Conservation (phyloP, 1,284 basidiomycete species). For the Cryptococcus maquisensis region DNA sequence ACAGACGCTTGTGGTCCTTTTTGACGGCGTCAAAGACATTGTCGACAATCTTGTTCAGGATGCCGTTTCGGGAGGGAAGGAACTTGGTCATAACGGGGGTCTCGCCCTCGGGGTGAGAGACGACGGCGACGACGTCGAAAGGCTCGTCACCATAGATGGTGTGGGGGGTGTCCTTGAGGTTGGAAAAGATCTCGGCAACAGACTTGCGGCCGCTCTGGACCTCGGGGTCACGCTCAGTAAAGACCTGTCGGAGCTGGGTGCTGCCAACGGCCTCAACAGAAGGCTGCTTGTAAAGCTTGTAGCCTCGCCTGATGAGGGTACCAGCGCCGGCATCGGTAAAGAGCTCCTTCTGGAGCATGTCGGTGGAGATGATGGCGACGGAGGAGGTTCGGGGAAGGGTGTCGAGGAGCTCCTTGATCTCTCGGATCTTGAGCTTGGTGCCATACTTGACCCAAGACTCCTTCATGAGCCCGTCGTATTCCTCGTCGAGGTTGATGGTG, state of each 20-base stretch:
- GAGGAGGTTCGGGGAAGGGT: conserved; percentile 96
- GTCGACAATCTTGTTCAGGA: conserved; percentile 92
- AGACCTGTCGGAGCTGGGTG: conserved; percentile 86
- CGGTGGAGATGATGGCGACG: conserved; percentile 94
- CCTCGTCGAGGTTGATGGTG: conserved; percentile 97
- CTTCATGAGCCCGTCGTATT: conserved; percentile 95
- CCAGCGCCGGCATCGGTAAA: conserved; percentile 98
- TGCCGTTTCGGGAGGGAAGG: conserved; percentile 77
- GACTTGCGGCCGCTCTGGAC: conserved; percentile 78
- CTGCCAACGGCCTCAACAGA: conserved; percentile 80
- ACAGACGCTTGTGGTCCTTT: conserved; percentile 88
- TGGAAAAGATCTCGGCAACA: conserved; percentile 82
- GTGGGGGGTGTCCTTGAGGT: conserved; percentile 75
- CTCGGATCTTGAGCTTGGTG: conserved; percentile 97
- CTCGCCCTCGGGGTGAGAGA: conserved; percentile 85
- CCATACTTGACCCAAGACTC: conserved; percentile 99
- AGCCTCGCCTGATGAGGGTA: conserved; percentile 93
- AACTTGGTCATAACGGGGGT: conserved; percentile 90
- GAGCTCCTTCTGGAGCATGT: conserved; percentile 92
- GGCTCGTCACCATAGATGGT: conserved; percentile 98
- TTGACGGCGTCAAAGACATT: conserved; percentile 95
- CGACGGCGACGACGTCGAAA: conserved; percentile 89
- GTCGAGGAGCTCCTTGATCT: conserved; percentile 98
- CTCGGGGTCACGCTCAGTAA: conserved; percentile 92
- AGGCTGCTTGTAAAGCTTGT: conserved; percentile 90